Base-by-base conservation (phyloP, 441 rosid species). In the Brassica hybrid region DNA sequence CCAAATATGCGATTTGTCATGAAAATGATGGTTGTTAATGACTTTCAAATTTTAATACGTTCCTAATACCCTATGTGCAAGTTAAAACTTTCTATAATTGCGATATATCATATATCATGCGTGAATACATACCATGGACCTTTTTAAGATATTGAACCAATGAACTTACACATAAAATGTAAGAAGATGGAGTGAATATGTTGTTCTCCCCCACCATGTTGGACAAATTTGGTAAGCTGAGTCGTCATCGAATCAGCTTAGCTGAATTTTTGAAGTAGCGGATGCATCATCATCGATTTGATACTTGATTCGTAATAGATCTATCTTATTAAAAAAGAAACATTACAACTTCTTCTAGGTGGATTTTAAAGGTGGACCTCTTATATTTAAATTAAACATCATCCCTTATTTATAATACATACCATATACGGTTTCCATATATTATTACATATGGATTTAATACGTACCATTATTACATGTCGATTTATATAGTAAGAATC, bases 161-260 rank as follows among this genome's bases (percentile, higher is more conserved):
- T 65, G 56, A 65, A 41, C 27, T 30, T 65, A 58, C 61, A 59
- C 67, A 69, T 10, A 57, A 36, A 12, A 16, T 54, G 48, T 60
- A 11, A 63, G 45, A 41, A 64, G 80, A 58, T 65, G 27, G 52
- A 27, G 80, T 71, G 19, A 30, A 45, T 65, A 65, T 57, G 54
- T 41, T 71, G 59, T 18, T 43, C 62, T 14, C 67, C 27, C 76
- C 76, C 80, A 77, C 81, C 27, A 72, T 32, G 67, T 21, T 58
- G 72, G 68, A 58, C 73, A 21, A 76, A 32, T 45, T 58, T 59
- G 81, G 76, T 56, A 76, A 71, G 19, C 30, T 71, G 76, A 71
- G 63, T 77, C 59, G 76, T 65, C 72, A 77, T 14, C 76, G 67
- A 72, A 65, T 77, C 21, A 58, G 25, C 30, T 71, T 77, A 56